Percentiles rank a stretch among this genome's conserved stretches.
phyloP scores from a whole-genome alignment of 2,329 filamentous ascomycete genomes.

The Apiospora saccharicola region DNA sequence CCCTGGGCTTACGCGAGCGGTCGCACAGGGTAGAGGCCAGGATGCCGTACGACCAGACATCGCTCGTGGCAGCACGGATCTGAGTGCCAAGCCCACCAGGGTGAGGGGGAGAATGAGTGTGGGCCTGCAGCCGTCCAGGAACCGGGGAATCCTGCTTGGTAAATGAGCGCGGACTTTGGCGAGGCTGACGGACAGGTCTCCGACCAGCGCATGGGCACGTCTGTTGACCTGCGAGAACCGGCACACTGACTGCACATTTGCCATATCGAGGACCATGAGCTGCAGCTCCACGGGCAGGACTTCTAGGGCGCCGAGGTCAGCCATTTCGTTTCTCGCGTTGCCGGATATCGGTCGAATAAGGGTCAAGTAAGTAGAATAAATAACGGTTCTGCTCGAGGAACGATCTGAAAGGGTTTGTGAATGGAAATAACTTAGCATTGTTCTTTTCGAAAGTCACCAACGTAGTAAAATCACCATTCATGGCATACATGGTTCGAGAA shows the following conservation, averaged over 20 bases:
- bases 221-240: not conserved
- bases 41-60: not conserved
- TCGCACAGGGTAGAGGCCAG: not conserved
- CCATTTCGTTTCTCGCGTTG: not conserved
- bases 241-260: not conserved
- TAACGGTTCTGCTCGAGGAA: too few species aligned
- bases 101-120: fast-evolving
- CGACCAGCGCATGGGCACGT: not conserved
- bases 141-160: too few species aligned
- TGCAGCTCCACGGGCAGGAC: not conserved
- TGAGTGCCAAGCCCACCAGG: not conserved
- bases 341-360: too few species aligned
- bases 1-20: too few species aligned
- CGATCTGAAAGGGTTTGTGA: too few species aligned
- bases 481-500: not conserved
- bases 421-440: too few species aligned
- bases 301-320: not conserved
- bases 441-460: not conserved
- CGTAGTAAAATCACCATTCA: not conserved
- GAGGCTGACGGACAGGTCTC: too few species aligned
- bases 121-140: too few species aligned
- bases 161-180: not conserved
- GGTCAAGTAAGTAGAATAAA: too few species aligned
- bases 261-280: not conserved
- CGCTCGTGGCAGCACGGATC: not conserved